Conservation (phyloP, 169 alveolate species). For the Eimeria tenella region DNA sequence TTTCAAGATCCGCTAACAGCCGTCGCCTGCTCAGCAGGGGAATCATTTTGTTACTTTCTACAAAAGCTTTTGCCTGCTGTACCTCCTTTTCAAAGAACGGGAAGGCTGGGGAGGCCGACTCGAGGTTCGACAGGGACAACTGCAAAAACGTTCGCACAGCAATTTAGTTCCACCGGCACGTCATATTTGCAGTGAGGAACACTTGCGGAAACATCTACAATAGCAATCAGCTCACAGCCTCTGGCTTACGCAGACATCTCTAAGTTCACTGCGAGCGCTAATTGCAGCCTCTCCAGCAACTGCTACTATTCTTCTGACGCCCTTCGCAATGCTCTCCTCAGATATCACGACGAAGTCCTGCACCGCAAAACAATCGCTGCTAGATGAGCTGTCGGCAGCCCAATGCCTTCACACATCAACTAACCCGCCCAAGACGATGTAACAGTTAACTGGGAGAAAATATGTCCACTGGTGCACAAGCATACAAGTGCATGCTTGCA, state of each 20-base stretch:
- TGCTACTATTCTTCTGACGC: conserved; percentile 91
- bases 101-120: conserved; percentile 57
- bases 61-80: conserved; percentile 42
- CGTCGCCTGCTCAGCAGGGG: conserved; percentile 72
- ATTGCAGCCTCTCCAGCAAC: conserved; percentile 90
- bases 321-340: conserved; percentile 95
- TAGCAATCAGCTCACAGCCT: background rate
- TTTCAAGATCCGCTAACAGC: conserved; percentile 70
- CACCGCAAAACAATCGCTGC: background rate
- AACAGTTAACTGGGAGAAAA: too few relatives aligned
- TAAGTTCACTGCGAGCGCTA: conserved; percentile 82
- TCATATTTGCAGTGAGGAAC: background rate
- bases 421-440: too few relatives aligned
- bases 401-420: too few relatives aligned
- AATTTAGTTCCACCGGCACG: background rate
- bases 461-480: background rate
- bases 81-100: conserved; percentile 70
- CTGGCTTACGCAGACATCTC: conserved; percentile 77
- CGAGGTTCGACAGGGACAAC: conserved; percentile 60
- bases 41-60: conserved; percentile 54
- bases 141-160: conserved; percentile 24
- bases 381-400: background rate
- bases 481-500: too few relatives aligned
- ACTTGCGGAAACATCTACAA: background rate
- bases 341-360: conserved; percentile 86